Conservation (phyloP, 495 filamentous ascomycete species). For the Cryomyces minteri region DNA sequence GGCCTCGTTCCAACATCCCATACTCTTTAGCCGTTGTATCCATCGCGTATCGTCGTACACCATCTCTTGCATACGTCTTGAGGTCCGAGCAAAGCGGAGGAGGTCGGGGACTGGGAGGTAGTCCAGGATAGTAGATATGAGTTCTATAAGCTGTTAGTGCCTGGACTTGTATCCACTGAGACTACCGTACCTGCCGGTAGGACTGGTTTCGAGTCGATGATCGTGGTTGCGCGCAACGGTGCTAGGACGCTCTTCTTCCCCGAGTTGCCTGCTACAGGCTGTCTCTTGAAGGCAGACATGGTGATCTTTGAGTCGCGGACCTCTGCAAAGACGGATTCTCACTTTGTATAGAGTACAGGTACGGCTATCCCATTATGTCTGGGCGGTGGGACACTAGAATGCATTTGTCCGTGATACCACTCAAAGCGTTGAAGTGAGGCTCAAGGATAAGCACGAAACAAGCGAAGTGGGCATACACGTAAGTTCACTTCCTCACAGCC, state of each 20-base stretch:
- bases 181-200: constrained; percentile 54
- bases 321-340: too few species aligned
- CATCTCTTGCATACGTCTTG: constrained; percentile 87
- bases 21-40: constrained; percentile 63
- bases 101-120: constrained; percentile 72
- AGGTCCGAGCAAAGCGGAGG: constrained; percentile 71
- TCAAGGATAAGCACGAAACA: too few species aligned
- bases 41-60: constrained; percentile 96
- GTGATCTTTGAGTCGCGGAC: background rate
- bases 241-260: constrained; percentile 45
- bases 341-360: too few species aligned
- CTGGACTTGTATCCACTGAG: background rate
- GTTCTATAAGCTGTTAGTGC: constrained; percentile 35
- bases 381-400: too few species aligned
- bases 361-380: too few species aligned
- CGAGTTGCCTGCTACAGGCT: constrained; percentile 26
- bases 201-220: constrained; percentile 52
- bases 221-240: constrained; percentile 56
- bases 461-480: too few species aligned
- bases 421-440: too few species aligned
- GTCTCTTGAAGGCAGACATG: constrained; percentile 51
- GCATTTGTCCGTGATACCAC: too few species aligned
- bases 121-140: constrained; percentile 74
- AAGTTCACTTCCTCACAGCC: too few species aligned
- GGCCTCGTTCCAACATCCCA: constrained; percentile 83